phyloP scores from a whole-genome alignment of 495 filamentous ascomycete genomes.

The Bryoglossum gracile region DNA sequence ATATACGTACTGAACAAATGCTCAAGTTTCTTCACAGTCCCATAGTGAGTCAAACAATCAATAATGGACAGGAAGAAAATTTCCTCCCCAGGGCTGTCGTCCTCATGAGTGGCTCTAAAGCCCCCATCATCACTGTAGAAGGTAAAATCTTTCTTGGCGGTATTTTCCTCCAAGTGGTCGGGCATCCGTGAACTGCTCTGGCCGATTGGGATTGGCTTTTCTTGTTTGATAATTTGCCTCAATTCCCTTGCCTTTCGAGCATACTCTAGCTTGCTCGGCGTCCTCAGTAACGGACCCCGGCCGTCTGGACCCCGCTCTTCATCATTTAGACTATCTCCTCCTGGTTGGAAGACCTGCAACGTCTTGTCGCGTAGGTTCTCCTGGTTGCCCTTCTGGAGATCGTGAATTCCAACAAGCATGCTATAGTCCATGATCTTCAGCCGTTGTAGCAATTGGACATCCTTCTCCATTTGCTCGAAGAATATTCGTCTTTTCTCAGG shows the following conservation, averaged over 20 bases:
- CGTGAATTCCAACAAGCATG: constrained; percentile 89
- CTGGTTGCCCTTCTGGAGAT: constrained; percentile 80
- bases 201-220: constrained; percentile 86
- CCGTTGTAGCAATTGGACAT: constrained; percentile 76
- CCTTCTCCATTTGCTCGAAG: constrained; percentile 77
- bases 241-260: constrained; percentile 87
- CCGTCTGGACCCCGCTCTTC: constrained; percentile 34
- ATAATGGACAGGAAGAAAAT: constrained; percentile 98
- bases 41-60: constrained; percentile 81
- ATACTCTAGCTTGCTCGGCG: constrained; percentile 90
- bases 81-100: constrained; percentile 75
- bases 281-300: constrained; percentile 57
- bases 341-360: constrained; percentile 90
- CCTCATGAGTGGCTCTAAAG: constrained; percentile 87
- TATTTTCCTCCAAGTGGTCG: constrained; percentile 66
- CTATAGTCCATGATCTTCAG: constrained; percentile 99
- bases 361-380: constrained; percentile 95
- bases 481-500: constrained; percentile 79
- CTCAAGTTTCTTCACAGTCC: constrained; percentile 21
- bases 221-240: constrained; percentile 82
- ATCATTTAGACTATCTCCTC: constrained; percentile 55
- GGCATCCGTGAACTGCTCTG: constrained; percentile 81
- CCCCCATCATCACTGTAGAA: constrained; percentile 95
- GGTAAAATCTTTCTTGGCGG: constrained; percentile 44
- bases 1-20: constrained; percentile 21